Evolutionary conservation across 768 basidiomycete species (phyloP), one percentile per base, ranked within the genome.

Genomic region (Termitomyces titanicus): DNA sequence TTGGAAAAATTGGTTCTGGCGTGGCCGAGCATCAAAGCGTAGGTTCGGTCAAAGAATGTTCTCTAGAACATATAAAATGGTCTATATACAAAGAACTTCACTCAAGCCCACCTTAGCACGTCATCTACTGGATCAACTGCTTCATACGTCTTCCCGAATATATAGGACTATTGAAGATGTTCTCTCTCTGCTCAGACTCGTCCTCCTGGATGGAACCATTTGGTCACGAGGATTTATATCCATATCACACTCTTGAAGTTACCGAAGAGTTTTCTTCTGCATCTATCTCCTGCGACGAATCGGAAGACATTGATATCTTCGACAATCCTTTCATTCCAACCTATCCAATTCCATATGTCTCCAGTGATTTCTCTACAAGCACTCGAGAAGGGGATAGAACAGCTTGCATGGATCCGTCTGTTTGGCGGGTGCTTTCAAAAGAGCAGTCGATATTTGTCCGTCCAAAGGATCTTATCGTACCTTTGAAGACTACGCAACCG

Each of bases 251-350:
- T 1, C 12, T 46, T 20, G 18, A 3, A 6, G 18, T 31, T 3
- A n/a, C 45, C 29, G 27, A 12, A 40, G 20, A 40, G n/a, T 18
- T 18, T 18, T 0, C 5, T 20, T 29, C n/a, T 13, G 3, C 29
- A 18, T 5, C 12, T 31, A 6, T 3, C 13, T 46, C 18, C 18
- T 12, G 18, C 45, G 29, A 46, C 10, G 24, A 25, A 43, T 31
- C 45, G 31, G 1, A 5, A 11, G 20, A 46, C 12, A 45, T 13
- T 7, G 29, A 46, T 18, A 46, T 46, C 1, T 46, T 58, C 35
- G 47, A 51, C 20, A 46, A 54, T 17, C 42, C 53, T 20, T 50
- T 53, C 22, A 51, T 58, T 9, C 57, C 57, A 15, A 54, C n/a
- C 13, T 6, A 12, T 31, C 34, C 34, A 20, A 46, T 45, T 17